Base-by-base conservation (phyloP, 1,139 yeast genomes). In the Lodderomyces margitis region DNA sequence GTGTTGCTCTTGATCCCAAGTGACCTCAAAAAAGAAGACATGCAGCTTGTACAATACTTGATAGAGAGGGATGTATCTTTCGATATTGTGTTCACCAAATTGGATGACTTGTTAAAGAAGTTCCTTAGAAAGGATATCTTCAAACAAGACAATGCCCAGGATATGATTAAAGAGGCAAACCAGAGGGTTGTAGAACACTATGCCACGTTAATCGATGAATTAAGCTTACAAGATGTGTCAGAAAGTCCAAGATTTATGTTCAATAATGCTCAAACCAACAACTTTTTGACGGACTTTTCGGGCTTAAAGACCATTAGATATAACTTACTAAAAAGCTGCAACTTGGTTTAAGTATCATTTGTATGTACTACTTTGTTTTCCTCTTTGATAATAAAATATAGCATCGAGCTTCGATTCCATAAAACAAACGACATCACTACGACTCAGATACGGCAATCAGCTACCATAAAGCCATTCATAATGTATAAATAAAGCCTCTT, bases 71-170 rank as follows among this genome's bases (percentile, higher is more conserved):
- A 92, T 0, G 68, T 82, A 2, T 79, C 86, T 0, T 86, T 83
- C 62, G 92, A 86, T 48, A 59, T 88, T 4, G 75, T 88, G 0
- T 78, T 87, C 57, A 88, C 95, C 19, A 88, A 88, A 55, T 75
- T 81, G 37, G 95, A 87, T 55, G 73, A 74, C 43, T 54, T 81
- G 9, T 55, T 70, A 12, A 48, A 54, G 12, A 62, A 57, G 38
- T 44, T 41, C 39, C 52, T 58, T 6, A 31, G 23, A 44, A 49
- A 38, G 17, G 36, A 40, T 11, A 5, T 34, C 14, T 40, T 38
- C 9, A 34, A 41, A 23, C 30, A 33, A 6, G 46, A 40, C 9
- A 34, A 34, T 19, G 31, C 31, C 5, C 35, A 30, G 11, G 25
- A 20, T 7, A 24, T 38, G 33, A 40, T 45, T 16, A 74, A 35